Evolutionary conservation across 495 filamentous ascomycete species (phyloP), one percentile per base, ranked within the genome.

Genomic region (Aspergillus cavernicola): DNA sequence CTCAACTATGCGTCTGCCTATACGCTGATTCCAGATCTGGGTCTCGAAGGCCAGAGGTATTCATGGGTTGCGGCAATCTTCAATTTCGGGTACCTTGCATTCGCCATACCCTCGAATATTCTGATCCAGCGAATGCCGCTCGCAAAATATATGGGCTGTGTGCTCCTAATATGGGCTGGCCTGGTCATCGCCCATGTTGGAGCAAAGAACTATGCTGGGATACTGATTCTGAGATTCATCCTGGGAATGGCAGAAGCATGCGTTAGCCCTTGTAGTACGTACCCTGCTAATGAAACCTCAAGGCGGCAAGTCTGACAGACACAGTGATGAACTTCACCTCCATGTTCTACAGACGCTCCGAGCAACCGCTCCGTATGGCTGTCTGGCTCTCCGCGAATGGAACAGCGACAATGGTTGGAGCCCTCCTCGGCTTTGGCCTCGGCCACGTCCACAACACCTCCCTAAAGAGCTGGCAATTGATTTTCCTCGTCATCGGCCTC

Each of bases 261-360:
- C 73, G 79, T 71, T 65, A 82, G 66, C 72, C 81, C 29, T 62
- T 69, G 65, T 44, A 69, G 68, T 71, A 56, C 15, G 45, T 20
- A 3, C 15, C 24, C 18, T 12, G 13, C 29, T 24, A n/a, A n/a
- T n/a, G n/a, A n/a, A n/a, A n/a, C 5, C 22, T 2, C 18, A 22
- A 6, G 33, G 24, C n/a, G 48, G 15, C 2, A 23, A 16, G 11
- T 10, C 50, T 56, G 50, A 56, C n/a, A 10, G 40, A 19, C n/a
- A 16, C 28, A 69, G 66, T 71, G 63, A 66, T 70, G 53, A 70
- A 84, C 26, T 70, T 88, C 12, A 84, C 81, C 0, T 76, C 82
- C 11, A 86, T 86, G 78, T 87, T 85, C 78, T 88, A 85, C 62
- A 81, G 75, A 38, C 83, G 84, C 18, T 74, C 80, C 37, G 84